Evolutionary conservation across 805 yeast species (phyloP), one percentile per base, ranked within the genome.

Genomic region (Saturnispora galanensis): DNA sequence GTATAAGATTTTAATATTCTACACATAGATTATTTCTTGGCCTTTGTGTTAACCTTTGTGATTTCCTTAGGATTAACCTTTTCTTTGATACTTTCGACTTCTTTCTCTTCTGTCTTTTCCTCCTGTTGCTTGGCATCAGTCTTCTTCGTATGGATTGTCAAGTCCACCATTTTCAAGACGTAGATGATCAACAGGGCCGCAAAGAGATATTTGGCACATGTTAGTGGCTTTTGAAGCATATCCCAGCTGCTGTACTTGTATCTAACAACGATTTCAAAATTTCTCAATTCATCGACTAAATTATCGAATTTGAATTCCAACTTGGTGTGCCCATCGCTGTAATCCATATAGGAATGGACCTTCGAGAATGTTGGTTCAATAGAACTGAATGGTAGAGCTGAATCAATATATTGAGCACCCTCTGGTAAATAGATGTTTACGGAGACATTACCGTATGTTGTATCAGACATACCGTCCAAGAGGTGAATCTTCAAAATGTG

Each of bases 401-500:
- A 70, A 47, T 70, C 76, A 38, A 74, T 50, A 42, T 73, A 66
- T 51, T 70, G 68, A 5, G 97, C 82, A 40, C 89, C 90, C 64
- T 93, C 97, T 10, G 98, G 98, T 52, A 93, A 73, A 56, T 77
- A 80, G 51, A 90, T 65, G 33, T 74, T 72, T 39, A 85, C 60
- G 34, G 68, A 65, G 7, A 80, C 80, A 33, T 71, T 61, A 47
- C 54, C 83, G 61, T 87, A 89, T 38, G 77, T 64, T n/a, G 79
- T 70, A 54, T 84, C 88, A 16, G 60, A 61, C 31, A 90, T 81
- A 13, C 93, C 86, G 56, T 77, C 78, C 32, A 93, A 55, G 17
- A 88, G 56, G 12, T 96, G 95, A 29, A 89, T 75, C 42, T 69
- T 72, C 30, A 84, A 65, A 10, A 83, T 58, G 58, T 76, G 85